phyloP scores from a whole-genome alignment of 169 alveolate genomes.

The Plasmodium knowlesi region DNA sequence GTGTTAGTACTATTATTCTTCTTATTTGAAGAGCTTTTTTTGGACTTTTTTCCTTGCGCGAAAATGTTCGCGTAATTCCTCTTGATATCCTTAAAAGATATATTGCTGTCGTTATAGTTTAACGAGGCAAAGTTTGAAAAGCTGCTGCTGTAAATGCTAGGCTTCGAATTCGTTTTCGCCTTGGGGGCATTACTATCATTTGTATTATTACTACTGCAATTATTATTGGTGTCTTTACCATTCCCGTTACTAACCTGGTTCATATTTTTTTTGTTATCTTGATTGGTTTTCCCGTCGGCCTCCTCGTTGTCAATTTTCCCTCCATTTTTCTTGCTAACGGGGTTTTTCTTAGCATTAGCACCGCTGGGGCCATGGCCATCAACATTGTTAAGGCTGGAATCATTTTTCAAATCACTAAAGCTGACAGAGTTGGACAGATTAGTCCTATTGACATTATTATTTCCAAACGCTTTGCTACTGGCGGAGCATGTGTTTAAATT shows the following conservation, averaged over 20 bases:
- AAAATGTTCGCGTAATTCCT: slow-evolving; percentile 67
- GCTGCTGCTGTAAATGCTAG: slow-evolving; percentile 39
- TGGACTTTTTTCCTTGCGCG: slow-evolving; percentile 57
- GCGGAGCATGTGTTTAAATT: slow-evolving; percentile 27
- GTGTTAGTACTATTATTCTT: slow-evolving; percentile 6
- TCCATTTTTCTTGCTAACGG: background rate
- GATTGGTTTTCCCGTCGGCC: background rate
- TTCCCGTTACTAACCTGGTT: background rate
- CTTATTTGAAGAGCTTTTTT: slow-evolving; percentile 15
- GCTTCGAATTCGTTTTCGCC: slow-evolving; percentile 1
- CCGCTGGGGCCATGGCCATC: background rate
- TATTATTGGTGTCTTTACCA: background rate
- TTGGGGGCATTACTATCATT: background rate
- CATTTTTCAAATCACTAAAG: background rate
- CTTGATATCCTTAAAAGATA: slow-evolving; percentile 65
- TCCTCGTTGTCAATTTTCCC: background rate
- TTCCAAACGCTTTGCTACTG: slow-evolving; percentile 15
- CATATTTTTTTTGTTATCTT: background rate
- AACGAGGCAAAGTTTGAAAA: slow-evolving; percentile 50
- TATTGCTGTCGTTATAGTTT: slow-evolving; percentile 58
- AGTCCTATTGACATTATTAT: background rate
- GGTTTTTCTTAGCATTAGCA: background rate
- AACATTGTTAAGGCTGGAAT: background rate
- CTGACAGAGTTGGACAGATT: background rate
- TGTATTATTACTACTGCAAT: background rate